A percentile compares a stretch with the other conserved stretches of the same genome.
Evolutionary conservation across 106 monocot genomes (phyloP).

Genomic region (Dioscorea zingiberensis): DNA sequence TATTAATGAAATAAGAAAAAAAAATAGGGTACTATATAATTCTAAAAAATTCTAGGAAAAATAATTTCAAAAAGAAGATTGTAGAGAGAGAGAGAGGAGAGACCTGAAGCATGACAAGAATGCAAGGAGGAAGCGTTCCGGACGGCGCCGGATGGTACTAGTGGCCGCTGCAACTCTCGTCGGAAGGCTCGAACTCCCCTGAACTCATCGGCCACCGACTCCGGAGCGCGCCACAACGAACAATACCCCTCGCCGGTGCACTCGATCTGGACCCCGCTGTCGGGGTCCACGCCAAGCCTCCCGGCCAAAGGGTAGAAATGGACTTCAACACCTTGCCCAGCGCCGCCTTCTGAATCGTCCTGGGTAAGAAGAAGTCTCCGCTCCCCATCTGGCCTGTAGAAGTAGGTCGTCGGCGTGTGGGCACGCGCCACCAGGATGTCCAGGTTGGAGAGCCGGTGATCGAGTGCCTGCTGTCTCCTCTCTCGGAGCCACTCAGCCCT

Average conservation of each 20-base stretch:
- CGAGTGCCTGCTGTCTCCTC: conserved; percentile 14
- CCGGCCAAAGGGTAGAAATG: conserved; percentile 36
- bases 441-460: conserved; percentile 21
- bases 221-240: conserved; percentile 30
- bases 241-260: conserved; percentile 38
- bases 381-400: conserved; percentile 11
- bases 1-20: no score
- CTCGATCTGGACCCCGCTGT: conserved; percentile 25
- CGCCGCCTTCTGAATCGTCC: conserved; percentile 11
- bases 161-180: conserved; percentile 17
- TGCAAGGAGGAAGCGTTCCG: neutral
- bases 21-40: no score
- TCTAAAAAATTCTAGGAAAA: no score
- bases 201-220: neutral
- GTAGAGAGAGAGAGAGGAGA: no score
- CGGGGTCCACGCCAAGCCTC: conserved; percentile 15
- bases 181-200: no score
- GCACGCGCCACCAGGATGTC: conserved; percentile 2
- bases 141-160: conserved; percentile 1
- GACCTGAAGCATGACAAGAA: neutral
- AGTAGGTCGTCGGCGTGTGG: conserved; percentile 19
- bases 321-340: conserved; percentile 28
- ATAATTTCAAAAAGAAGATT: no score
- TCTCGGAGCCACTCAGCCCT: conserved; percentile 4
- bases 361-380: conserved; percentile 17